phyloP scores from a whole-genome alignment of 2,329 filamentous ascomycete genomes.

The Trichoderma cornu-damae region DNA sequence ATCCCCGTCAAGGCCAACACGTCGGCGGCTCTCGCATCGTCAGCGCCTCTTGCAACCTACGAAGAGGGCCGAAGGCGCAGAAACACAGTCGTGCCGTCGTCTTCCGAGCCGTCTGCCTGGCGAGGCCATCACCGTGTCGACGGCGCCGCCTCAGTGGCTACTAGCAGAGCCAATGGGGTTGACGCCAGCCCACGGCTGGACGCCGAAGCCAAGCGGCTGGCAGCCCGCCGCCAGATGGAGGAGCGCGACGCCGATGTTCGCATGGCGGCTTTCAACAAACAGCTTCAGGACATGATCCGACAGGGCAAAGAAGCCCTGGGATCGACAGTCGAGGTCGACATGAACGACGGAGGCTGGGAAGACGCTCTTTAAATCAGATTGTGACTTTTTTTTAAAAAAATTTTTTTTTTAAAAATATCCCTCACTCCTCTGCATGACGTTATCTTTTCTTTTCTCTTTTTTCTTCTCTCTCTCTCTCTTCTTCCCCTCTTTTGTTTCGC shows the following conservation, averaged over 20 bases:
- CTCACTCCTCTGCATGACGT: not conserved
- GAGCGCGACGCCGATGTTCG: constrained; percentile 75
- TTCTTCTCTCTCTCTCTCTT: not conserved
- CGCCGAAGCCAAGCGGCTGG: constrained; percentile 66
- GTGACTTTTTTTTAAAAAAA: not conserved
- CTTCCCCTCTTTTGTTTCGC: constrained; percentile 12
- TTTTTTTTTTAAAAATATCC: not conserved
- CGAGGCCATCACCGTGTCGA: constrained; percentile 40
- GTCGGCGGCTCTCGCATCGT: constrained; percentile 20
- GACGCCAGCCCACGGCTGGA: constrained; percentile 47
- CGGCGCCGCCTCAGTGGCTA: constrained; percentile 40
- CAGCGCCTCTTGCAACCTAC: constrained; percentile 23
- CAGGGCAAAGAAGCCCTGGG: constrained; percentile 84
- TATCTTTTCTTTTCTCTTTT: not conserved
- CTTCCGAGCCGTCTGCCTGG: constrained; percentile 1
- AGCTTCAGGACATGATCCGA: constrained; percentile 78
- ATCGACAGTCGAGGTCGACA: constrained; percentile 62
- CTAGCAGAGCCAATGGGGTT: constrained; percentile 26
- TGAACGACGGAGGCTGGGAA: constrained; percentile 35
- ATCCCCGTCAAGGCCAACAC: constrained; percentile 34
- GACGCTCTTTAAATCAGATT: not conserved
- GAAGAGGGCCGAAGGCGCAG: constrained; percentile 21
- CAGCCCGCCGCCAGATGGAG: constrained; percentile 64
- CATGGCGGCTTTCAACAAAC: constrained; percentile 72
- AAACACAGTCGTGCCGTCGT: constrained; percentile 9